phyloP scores from a whole-genome alignment of 495 filamentous ascomycete genomes.

The Pseudomonodictys pantanalensis region DNA sequence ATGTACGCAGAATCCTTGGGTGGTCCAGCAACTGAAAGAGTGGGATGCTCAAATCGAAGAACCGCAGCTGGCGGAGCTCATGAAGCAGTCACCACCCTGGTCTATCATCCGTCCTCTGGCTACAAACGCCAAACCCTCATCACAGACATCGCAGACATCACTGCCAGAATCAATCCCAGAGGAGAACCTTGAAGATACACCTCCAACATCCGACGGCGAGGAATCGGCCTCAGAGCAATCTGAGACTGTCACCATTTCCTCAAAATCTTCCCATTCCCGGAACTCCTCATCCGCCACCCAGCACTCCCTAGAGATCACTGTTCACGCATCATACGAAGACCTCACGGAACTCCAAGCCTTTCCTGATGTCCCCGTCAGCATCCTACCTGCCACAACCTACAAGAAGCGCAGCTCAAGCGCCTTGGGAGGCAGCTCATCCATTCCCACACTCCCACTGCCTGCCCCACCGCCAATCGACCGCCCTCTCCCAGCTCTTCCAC shows the following conservation, averaged over 20 bases:
- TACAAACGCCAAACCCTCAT: background rate
- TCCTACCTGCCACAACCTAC: background rate
- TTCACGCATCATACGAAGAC: slow-evolving; percentile 26
- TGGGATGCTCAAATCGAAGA: slow-evolving; percentile 15
- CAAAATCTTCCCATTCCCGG: slow-evolving; percentile 12
- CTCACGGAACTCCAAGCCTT: slow-evolving; percentile 8
- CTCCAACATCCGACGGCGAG: background rate
- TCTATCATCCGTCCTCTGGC: slow-evolving; percentile 25
- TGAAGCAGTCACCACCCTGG: slow-evolving; percentile 31
- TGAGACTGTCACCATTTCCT: slow-evolving; percentile 6
- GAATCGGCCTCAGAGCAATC: slow-evolving; percentile 4
- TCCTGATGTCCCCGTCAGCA: background rate
- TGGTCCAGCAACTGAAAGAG: slow-evolving; percentile 26
- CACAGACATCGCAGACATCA: background rate
- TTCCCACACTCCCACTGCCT: background rate
- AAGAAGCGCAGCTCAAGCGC: background rate
- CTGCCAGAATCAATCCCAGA: slow-evolving; percentile 16
- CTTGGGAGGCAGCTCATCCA: background rate
- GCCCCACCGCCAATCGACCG: slow-evolving; percentile 13
- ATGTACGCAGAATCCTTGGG: slow-evolving; percentile 34
- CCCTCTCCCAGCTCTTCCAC: slow-evolving; percentile 20
- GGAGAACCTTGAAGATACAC: slow-evolving; percentile 2
- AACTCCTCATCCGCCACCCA: background rate
- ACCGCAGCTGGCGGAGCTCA: slow-evolving; percentile 18
- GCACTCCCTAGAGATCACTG: slow-evolving; percentile 24